A percentile compares a stretch with the other conserved stretches of the same genome.
Conservation (phyloP, 805 yeast genomes). For the Ogataea trehaloabstinens region DNA sequence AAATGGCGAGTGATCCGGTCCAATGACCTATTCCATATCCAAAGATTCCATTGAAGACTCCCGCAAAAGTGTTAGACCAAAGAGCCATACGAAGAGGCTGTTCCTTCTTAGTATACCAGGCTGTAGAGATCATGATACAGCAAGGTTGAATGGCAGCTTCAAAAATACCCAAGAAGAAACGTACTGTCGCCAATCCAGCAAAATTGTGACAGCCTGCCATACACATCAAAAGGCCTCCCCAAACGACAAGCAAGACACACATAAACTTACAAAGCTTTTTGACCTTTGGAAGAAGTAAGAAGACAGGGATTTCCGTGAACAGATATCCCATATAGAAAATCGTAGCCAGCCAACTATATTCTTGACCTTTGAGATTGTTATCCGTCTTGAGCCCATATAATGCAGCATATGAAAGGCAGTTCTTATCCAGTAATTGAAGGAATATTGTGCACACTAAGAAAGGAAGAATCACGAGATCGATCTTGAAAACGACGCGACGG, state of each 20-base stretch:
- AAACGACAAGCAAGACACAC: constrained; percentile 34
- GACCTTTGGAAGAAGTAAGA: constrained; percentile 29
- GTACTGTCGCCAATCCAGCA: constrained; percentile 44
- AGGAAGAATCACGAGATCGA: constrained; percentile 23
- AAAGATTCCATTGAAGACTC: constrained; percentile 31
- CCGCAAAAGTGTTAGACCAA: constrained; percentile 34
- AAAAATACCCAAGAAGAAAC: constrained; percentile 49
- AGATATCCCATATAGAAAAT: constrained; percentile 65
- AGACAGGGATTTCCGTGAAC: constrained; percentile 53
- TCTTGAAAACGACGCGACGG: constrained; percentile 21
- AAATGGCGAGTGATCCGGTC: constrained; percentile 22
- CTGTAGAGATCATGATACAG: constrained; percentile 34
- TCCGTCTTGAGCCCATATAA: constrained; percentile 43
- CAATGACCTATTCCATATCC: constrained; percentile 33
- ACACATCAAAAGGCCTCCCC: constrained; percentile 49
- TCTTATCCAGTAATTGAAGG: constrained; percentile 39
- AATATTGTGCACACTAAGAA: constrained; percentile 30
- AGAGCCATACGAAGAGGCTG: constrained; percentile 30
- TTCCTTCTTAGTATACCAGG: constrained; percentile 35
- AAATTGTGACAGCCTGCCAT: constrained; percentile 45
- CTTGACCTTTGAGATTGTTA: constrained; percentile 38
- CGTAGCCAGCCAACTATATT: constrained; percentile 57
- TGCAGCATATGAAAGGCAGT: constrained; percentile 43
- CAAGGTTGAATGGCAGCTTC: constrained; percentile 36
- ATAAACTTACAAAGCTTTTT: constrained; percentile 33